Conservation (phyloP, 805 yeast genomes). For the Saturnispora gosingensis region DNA sequence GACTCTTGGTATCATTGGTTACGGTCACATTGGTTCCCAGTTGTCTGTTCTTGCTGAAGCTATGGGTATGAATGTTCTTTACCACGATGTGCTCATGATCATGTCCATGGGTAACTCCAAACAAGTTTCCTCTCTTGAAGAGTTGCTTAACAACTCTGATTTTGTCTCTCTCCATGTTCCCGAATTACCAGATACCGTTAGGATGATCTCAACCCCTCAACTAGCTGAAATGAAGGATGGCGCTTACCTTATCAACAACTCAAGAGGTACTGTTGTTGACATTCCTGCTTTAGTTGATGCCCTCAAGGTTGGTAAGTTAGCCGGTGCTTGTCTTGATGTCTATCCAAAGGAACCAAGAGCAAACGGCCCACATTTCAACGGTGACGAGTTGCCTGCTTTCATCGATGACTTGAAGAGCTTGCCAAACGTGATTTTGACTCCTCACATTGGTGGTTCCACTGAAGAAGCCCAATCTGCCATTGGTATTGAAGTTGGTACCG, state of each 20-base stretch:
- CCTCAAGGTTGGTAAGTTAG: conserved; percentile 84
- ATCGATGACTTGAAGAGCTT: conserved; percentile 70
- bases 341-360: conserved; percentile 96
- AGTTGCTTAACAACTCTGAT: conserved; percentile 71
- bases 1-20: conserved; percentile 93
- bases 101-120: conserved; percentile 96
- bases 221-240: conserved; percentile 96
- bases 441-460: conserved; percentile 98
- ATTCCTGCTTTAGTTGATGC: conserved; percentile 90
- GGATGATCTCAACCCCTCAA: conserved; percentile 82
- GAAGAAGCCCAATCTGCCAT: conserved; percentile 98
- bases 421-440: conserved; percentile 86
- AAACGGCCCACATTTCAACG: conserved; percentile 77
- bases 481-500: conserved; percentile 87
- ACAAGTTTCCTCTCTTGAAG: conserved; percentile 80
- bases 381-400: conserved; percentile 66
- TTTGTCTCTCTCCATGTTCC: conserved; percentile 94
- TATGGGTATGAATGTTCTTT: conserved; percentile 93
- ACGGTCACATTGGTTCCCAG: conserved; percentile 98
- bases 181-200: conserved; percentile 84
- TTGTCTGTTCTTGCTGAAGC: conserved; percentile 95
- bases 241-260: conserved; percentile 86
- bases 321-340: conserved; percentile 96
- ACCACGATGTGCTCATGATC: conserved; percentile 85
- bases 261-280: conserved; percentile 96